Evolutionary conservation across 192 early-diverging fungal species (phyloP), one percentile per base, ranked within the genome.

Genomic region (Coemansia sp.): DNA sequence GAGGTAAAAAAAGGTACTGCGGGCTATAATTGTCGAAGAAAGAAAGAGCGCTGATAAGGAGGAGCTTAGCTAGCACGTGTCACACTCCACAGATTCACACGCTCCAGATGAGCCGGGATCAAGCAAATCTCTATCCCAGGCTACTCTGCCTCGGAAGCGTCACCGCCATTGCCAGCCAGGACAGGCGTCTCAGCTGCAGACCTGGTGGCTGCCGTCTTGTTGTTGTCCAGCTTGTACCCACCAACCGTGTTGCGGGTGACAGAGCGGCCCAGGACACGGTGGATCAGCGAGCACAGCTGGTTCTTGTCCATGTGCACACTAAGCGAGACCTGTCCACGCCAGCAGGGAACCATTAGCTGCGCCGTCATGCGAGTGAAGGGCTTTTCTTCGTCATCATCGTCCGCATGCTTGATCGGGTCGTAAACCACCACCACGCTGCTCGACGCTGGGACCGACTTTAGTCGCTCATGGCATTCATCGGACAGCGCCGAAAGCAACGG

Each of bases 291-390:
- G 70, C 80, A 67, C 49, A 88, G 85, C 75, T 93, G 91, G 67
- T 87, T 85, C 67, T 92, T 92, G 80, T 89, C 87, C 67, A 93
- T 63, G 62, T 91, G 82, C 58, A 92, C 76, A 70, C 90, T 92
- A 34, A 92, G 78, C n/a, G 89, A 90, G 39, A 84, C 84, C 44
- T 85, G 83, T 20, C 88, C 90, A 64, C 86, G 85, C 90, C 90
- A 93, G 47, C 92, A 87, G 3, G 90, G 90, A 32, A 93, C 73
- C 9, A 76, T 70, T 65, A 91, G 73, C 55, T 65, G 62, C 60
- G 73, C 74, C 35, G 75, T 71, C 50, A 87, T 65, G 47, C 76
- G 69, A 45, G 76, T 75, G 47, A 44, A 59, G 35, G 76, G 81
- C 64, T 76, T 72, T 41, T 76, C 76, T 4, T 18, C 65, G 29